phyloP scores from a whole-genome alignment of 2,329 filamentous ascomycete species.

The Pseudocercospora crystallina region DNA sequence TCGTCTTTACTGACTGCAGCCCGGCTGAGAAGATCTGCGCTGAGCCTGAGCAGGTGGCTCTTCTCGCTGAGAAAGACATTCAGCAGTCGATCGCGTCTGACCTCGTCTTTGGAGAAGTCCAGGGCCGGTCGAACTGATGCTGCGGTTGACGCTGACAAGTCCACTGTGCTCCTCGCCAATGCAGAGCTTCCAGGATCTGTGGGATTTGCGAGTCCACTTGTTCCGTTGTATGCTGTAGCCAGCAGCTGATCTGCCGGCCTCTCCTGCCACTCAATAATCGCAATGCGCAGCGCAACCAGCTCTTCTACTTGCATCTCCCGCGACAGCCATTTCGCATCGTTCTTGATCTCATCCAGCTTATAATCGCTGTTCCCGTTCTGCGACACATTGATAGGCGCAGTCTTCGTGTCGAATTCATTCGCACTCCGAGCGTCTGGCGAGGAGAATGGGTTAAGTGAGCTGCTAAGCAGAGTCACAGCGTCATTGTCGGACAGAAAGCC shows the following conservation, averaged over 20 bases:
- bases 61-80: slow-evolving; percentile 30
- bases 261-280: slow-evolving; percentile 79
- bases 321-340: slow-evolving; percentile 83
- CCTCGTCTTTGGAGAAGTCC: slow-evolving; percentile 29
- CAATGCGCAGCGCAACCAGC: slow-evolving; percentile 75
- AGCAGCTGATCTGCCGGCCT: slow-evolving; percentile 72
- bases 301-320: slow-evolving; percentile 76
- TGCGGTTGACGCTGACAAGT: slow-evolving; percentile 14
- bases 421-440: slow-evolving; percentile 47
- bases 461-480: slow-evolving; percentile 66
- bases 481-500: slow-evolving; percentile 71
- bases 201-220: slow-evolving; percentile 4
- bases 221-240: slow-evolving; percentile 36
- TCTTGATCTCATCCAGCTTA: slow-evolving; percentile 76
- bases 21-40: slow-evolving; percentile 24
- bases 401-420: slow-evolving; percentile 76
- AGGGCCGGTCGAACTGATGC: slow-evolving; percentile 12
- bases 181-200: slow-evolving; percentile 14
- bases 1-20: slow-evolving; percentile 21
- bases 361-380: slow-evolving; percentile 66
- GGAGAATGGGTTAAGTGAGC: slow-evolving; percentile 68
- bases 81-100: slow-evolving; percentile 28
- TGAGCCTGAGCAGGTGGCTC: slow-evolving; percentile 23
- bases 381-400: slow-evolving; percentile 80
- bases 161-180: slow-evolving; percentile 18